Base-by-base conservation (phyloP, 1,284 basidiomycete species). In the Austroboletus novae-zelandiae region DNA sequence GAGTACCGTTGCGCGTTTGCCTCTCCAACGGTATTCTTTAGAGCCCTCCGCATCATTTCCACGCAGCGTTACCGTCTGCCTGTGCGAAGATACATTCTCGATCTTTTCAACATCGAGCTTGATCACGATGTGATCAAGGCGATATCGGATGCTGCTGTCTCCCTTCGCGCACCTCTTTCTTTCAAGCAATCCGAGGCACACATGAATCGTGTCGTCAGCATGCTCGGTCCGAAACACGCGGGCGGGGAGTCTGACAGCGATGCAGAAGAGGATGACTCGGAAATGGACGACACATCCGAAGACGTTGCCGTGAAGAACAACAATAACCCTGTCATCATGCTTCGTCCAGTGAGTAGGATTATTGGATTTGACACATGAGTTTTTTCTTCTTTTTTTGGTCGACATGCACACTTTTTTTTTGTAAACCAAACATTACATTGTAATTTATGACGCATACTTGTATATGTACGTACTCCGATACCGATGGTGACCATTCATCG, bases 1-100 rank as follows among this genome's bases (percentile, higher is more conserved):
- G 89, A 91, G 61, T 86, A 86, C 55, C 81, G 83, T 18, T 74
- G 81, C 41, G 78, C 89, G 30, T 97, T 97, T 71, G 72, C 78
- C 7, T 94, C 92, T 0, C 79, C 88, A 0, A 74, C 81, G 9
- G 80, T 94, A 64, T 86, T 91, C 63, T 92, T 88, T 67, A 84
- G 94, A 35, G 91, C 89, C 0, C 72, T 96, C 32, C 87, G 92
- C 50, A 84, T 87, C 44, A 86, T 98, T 50, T 93, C 90, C 2
- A 88, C 86, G 1, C 91, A 92, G 56, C 84, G 91, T 57, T 97
- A 93, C 70, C 89, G 93, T 31, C 78, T 94, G 10, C 90, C 94
- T 11, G 93, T 97, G 47, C 82, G 96, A 43, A 79, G 92, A 50
- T 97, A 94, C 66, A 87, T 99, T 57, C 73, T 98, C 57, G 95